Conservation (phyloP, 768 basidiomycete species). For the Russula dissimulans region DNA sequence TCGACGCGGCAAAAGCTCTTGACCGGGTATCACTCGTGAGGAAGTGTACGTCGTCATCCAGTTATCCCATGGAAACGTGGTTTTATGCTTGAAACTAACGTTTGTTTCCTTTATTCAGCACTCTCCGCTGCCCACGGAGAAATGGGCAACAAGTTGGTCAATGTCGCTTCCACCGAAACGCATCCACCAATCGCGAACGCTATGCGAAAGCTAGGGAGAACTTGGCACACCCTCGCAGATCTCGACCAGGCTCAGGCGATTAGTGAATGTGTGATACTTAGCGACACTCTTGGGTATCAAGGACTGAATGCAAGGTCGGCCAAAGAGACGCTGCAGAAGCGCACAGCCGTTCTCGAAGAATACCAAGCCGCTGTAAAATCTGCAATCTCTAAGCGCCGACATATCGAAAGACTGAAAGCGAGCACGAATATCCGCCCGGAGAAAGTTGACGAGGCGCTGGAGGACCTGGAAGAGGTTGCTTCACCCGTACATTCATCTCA, state of each 20-base stretch:
- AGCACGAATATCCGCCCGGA: conserved; percentile 80
- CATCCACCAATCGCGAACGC: conserved; percentile 80
- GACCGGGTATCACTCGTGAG: conserved; percentile 75
- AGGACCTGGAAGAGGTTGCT: conserved; percentile 84
- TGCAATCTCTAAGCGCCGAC: conserved; percentile 85
- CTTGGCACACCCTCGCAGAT: conserved; percentile 82
- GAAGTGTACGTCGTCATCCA: conserved; percentile 46
- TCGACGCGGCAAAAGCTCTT: conserved; percentile 84
- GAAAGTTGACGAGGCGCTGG: conserved; percentile 82
- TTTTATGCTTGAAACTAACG: conserved; percentile 3
- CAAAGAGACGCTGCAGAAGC: conserved; percentile 86
- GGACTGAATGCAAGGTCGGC: conserved; percentile 95
- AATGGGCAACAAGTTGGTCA: conserved; percentile 88
- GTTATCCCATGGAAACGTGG: neutral
- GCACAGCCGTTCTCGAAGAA: conserved; percentile 87
- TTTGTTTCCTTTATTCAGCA: conserved; percentile 35
- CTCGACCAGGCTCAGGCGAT: conserved; percentile 86
- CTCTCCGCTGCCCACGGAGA: conserved; percentile 74
- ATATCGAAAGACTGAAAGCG: conserved; percentile 82
- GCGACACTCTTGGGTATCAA: conserved; percentile 95
- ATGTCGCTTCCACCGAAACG: conserved; percentile 80
- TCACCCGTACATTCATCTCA: conserved; percentile 1
- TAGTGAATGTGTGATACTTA: conserved; percentile 89
- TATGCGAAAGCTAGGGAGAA: conserved; percentile 75
- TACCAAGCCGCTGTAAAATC: conserved; percentile 89